Percentiles rank a stretch among this genome's conserved stretches.
Conservation (phyloP, 208 protist genomes). For the Blechomonas ayalai region DNA sequence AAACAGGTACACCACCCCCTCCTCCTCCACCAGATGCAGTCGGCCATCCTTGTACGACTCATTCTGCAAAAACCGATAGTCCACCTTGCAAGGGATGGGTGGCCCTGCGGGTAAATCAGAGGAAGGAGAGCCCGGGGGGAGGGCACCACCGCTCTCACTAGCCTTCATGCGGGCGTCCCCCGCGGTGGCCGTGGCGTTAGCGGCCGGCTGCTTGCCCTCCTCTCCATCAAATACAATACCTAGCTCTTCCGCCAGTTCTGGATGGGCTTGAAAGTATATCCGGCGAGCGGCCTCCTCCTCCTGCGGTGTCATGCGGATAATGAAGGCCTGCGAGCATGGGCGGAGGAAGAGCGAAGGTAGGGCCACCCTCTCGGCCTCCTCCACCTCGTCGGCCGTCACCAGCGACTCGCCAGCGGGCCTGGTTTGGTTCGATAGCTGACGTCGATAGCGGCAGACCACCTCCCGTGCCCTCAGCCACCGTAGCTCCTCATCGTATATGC, state of each 20-base stretch:
- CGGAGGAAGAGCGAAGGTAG: slow-evolving; percentile 21
- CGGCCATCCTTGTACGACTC: slow-evolving; percentile 36
- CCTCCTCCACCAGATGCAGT: slow-evolving; percentile 56
- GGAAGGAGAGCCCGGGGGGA: too few species aligned
- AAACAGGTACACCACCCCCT: slow-evolving; percentile 54
- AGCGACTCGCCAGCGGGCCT: neutral
- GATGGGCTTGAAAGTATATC: too few species aligned
- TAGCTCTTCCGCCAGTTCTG: too few species aligned
- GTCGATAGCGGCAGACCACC: slow-evolving; percentile 17
- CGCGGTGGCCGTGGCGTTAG: too few species aligned
- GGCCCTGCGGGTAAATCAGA: too few species aligned
- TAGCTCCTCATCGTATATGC: slow-evolving; percentile 28
- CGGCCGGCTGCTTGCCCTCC: too few species aligned
- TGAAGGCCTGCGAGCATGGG: slow-evolving; percentile 16
- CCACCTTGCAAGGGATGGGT: too few species aligned
- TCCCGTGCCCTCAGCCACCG: slow-evolving; percentile 21
- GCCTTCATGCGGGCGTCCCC: too few species aligned
- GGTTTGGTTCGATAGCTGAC: slow-evolving; percentile 3
- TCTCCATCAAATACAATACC: too few species aligned
- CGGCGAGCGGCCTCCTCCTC: slow-evolving; percentile 18
- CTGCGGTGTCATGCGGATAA: slow-evolving; percentile 20
- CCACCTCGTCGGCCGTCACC: slow-evolving; percentile 12
- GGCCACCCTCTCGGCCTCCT: slow-evolving; percentile 14
- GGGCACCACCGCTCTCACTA: too few species aligned
- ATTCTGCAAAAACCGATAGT: slow-evolving; percentile 32